A percentile compares a stretch with the other conserved stretches of the same genome.
Evolutionary conservation across 148 eudicot species (phyloP).

Genomic region (Rhododendron vialii): DNA sequence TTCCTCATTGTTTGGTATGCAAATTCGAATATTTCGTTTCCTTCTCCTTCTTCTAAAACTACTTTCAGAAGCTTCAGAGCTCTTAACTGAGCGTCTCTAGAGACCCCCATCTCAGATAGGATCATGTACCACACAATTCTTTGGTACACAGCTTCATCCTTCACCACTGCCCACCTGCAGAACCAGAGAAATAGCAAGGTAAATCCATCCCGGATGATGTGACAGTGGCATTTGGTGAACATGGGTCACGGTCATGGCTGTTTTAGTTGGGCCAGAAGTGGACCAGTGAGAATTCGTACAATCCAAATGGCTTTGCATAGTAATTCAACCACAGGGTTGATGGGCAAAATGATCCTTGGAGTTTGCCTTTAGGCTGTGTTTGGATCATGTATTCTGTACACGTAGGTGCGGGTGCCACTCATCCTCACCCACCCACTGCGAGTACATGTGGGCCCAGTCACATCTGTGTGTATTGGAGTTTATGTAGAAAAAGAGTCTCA

Average conservation of each 20-base stretch:
- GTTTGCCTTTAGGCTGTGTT: neutral
- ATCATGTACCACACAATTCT: conserved; percentile 37
- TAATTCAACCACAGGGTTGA: neutral
- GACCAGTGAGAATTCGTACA: neutral
- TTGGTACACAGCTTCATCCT: conserved; percentile 45
- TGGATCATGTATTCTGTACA: neutral
- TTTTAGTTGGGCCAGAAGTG: neutral
- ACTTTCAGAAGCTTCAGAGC: conserved; percentile 54
- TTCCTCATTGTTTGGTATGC: conserved; percentile 43
- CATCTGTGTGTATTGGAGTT: neutral
- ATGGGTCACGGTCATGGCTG: neutral
- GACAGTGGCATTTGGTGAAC: neutral
- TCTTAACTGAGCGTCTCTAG: conserved; percentile 65
- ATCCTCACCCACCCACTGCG: neutral
- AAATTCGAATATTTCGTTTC: conserved; percentile 41
- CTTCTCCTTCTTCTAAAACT: conserved; percentile 40
- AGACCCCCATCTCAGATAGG: conserved; percentile 31
- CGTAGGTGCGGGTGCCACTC: neutral
- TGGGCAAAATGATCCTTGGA: neutral
- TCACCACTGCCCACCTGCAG: conserved; percentile 72
- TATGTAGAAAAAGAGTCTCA: neutral
- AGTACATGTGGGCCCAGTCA: neutral
- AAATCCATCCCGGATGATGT: neutral
- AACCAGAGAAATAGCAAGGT: neutral
- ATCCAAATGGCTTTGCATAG: conserved; percentile 48